Conservation (phyloP, 2,329 filamentous ascomycete species). For the Stagonosporopsis vannaccii region DNA sequence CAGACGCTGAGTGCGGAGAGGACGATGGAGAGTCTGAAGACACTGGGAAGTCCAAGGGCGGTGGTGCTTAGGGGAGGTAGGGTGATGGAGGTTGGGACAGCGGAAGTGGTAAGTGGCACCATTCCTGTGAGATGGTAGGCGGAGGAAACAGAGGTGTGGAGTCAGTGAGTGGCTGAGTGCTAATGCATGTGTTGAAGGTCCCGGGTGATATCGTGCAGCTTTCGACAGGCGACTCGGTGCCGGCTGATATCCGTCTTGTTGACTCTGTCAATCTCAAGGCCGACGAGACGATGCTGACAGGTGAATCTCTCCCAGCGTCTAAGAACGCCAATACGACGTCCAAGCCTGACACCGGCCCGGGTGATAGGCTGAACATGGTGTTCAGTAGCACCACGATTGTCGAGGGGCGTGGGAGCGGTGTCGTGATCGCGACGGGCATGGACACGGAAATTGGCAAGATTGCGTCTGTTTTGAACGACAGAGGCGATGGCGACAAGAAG, state of each 20-base stretch:
- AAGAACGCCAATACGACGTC: constrained; percentile 67
- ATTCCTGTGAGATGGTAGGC: too few relatives aligned
- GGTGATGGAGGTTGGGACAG: constrained; percentile 59
- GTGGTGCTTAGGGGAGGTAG: constrained; percentile 46
- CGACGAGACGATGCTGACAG: neutral
- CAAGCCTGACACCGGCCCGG: constrained; percentile 63
- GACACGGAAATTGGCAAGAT: constrained; percentile 76
- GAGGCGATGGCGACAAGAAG: constrained; percentile 27
- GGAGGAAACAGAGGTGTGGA: too few relatives aligned
- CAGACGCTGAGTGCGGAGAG: constrained; percentile 55
- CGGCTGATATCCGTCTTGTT: constrained; percentile 69
- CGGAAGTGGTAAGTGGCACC: constrained; percentile 37
- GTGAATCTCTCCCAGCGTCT: constrained; percentile 50
- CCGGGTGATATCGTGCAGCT: constrained; percentile 69
- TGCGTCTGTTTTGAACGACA: constrained; percentile 65
- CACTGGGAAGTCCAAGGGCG: constrained; percentile 55
- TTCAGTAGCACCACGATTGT: constrained; percentile 74
- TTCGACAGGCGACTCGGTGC: constrained; percentile 70
- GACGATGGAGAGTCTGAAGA: constrained; percentile 55
- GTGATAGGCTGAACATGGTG: constrained; percentile 72
- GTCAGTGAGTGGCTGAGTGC: too few relatives aligned
- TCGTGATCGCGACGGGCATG: constrained; percentile 73
- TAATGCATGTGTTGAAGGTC: constrained; percentile 52
- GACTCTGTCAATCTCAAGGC: constrained; percentile 69
- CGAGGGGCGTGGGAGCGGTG: constrained; percentile 70